A percentile compares a stretch with the other conserved stretches of the same genome.
phyloP scores from a whole-genome alignment of 352 stramenopile species.

The Albugo candida region DNA sequence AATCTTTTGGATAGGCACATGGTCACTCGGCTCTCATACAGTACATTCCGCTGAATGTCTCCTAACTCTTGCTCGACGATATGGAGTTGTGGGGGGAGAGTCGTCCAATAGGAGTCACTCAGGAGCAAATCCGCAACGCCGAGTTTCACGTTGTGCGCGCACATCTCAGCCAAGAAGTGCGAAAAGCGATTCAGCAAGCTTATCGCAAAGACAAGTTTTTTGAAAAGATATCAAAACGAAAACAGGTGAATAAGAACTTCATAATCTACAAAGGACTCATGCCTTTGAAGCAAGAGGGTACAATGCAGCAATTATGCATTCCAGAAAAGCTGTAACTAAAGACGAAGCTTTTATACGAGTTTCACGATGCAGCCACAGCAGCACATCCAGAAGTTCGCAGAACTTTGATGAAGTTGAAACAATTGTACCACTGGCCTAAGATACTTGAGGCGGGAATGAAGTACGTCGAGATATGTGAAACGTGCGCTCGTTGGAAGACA shows the following conservation, averaged over 20 bases:
- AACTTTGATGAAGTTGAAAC: not conserved
- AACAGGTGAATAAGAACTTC: not conserved
- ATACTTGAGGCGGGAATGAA: too few species aligned
- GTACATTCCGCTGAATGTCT: not conserved
- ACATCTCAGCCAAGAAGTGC: not conserved
- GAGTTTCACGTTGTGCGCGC: not conserved
- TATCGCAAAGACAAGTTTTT: not conserved
- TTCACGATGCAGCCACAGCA: too few species aligned
- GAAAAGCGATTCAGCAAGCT: not conserved
- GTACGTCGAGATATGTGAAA: constrained; percentile 14
- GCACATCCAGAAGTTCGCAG: too few species aligned
- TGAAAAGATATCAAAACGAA: not conserved
- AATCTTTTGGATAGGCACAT: not conserved
- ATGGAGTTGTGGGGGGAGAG: not conserved
- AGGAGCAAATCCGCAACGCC: too few species aligned
- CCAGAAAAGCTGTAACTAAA: not conserved
- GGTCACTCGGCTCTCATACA: not conserved
- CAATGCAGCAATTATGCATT: not conserved
- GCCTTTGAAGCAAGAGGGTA: not conserved
- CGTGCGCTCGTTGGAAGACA: constrained; percentile 10
- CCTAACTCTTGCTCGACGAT: constrained; percentile 1
- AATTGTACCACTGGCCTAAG: constrained; percentile 6
- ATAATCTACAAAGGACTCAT: not conserved
- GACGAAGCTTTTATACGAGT: too few species aligned
- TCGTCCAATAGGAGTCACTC: too few species aligned